phyloP scores from a whole-genome alignment of 73 alveolate genomes.

The Loxodes magnus region DNA sequence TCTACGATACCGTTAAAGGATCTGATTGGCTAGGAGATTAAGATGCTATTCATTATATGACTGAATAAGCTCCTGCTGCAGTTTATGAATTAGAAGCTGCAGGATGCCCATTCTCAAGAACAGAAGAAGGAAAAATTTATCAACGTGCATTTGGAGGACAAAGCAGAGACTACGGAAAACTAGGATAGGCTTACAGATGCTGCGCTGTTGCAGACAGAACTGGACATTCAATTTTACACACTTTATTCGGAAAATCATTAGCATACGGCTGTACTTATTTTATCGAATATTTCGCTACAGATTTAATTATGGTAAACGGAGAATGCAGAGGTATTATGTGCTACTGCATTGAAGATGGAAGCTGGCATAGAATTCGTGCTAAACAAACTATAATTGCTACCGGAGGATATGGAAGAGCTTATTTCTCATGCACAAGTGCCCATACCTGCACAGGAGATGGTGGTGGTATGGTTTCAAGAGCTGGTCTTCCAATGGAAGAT shows the following conservation, averaged over 20 bases:
- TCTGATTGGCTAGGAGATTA: constrained; percentile 83
- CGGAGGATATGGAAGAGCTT: constrained; percentile 89
- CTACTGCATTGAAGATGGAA: constrained; percentile 76
- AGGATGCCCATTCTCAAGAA: constrained; percentile 91
- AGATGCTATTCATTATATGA: constrained; percentile 91
- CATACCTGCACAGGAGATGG: constrained; percentile 97
- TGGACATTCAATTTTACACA: constrained; percentile 92
- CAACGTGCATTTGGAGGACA: constrained; percentile 95
- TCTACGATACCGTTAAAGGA: constrained; percentile 83
- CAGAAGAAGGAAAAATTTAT: constrained; percentile 90
- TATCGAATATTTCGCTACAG: constrained; percentile 90
- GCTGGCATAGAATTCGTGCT: constrained; percentile 78
- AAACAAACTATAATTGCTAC: constrained; percentile 70
- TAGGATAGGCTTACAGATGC: constrained; percentile 76
- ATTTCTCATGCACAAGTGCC: constrained; percentile 89
- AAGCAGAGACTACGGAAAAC: constrained; percentile 74
- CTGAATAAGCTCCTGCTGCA: constrained; percentile 89
- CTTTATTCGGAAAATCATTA: constrained; percentile 82
- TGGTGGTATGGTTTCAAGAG: constrained; percentile 75
- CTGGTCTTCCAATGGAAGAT: constrained; percentile 85
- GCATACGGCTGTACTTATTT: constrained; percentile 86
- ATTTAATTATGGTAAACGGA: constrained; percentile 77
- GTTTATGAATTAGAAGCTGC: constrained; percentile 79
- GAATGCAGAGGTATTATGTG: constrained; percentile 60
- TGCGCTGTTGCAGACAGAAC: constrained; percentile 96